Evolutionary conservation across 106 monocot species (phyloP), one percentile per base, ranked within the genome.

Genomic region (Agapanthus africanus): DNA sequence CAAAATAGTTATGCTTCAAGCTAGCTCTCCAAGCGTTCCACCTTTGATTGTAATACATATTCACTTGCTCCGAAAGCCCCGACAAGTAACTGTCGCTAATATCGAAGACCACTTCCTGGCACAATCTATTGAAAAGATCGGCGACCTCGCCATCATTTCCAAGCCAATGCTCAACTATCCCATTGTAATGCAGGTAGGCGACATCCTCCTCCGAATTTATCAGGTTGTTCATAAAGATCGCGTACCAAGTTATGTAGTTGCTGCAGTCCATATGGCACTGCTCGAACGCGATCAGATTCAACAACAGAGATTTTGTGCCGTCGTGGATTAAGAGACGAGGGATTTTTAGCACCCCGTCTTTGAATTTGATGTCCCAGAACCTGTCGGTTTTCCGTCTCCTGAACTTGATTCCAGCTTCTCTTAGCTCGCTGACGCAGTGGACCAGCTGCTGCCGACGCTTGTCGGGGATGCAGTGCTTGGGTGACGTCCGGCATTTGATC

Each of bases 271-370:
- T 54, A 65, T 89, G 83, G 75, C 93, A 89, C 70, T 89, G 93
- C 81, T 93, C 92, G 76, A 85, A 90, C 6, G 89, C 93, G 51
- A 93, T 93, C 66, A 93, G 89, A 66, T 89, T 89, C 1, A 89
- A 79, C 70, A 89, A 93, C 1, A 93, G 50, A 0, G 89, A 84
- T 22, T 80, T 86, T 26, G 86, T 90, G 18, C 86, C 84, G 34
- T 93, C 89, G 71, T 87, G 84, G 68, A 93, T 82, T 7, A 86
- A 68, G 21, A 93, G 56, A 1, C 89, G 62, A 3, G 86, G 93
- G 57, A 93, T 84, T 28, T 65, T 38, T 28, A 93, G 76, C 23
- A 81, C 77, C 4, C 93, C 88, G 33, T 78, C 37, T 13, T 74
- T 67, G 76, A 89, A 93, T 19, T 66, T 57, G 25, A 87, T 60